Percentiles rank a stretch among this genome's conserved stretches.
Evolutionary conservation across 2,329 filamentous ascomycete species (phyloP).

Genomic region (Trichoderma breve): DNA sequence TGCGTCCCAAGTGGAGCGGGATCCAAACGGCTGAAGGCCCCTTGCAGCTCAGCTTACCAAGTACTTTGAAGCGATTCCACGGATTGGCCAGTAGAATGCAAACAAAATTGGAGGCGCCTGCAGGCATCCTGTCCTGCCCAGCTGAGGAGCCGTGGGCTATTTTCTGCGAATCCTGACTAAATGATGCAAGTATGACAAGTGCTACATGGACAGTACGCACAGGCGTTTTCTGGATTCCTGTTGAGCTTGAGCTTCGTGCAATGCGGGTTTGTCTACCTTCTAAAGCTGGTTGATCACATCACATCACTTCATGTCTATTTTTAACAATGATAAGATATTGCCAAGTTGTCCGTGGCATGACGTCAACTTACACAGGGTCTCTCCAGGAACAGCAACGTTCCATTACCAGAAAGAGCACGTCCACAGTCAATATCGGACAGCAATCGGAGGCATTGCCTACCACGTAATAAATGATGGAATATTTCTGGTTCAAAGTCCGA

Average conservation of each 20-base stretch:
- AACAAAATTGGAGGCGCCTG: not conserved
- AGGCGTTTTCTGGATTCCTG: not conserved
- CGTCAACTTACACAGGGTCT: not conserved
- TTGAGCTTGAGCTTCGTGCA: not conserved
- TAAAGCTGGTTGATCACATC: not conserved
- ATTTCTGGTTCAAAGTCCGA: not conserved
- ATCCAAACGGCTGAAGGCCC: not conserved
- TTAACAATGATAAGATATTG: not conserved
- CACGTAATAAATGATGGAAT: not conserved
- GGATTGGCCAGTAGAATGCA: not conserved
- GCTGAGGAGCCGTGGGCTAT: not conserved
- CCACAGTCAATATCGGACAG: not conserved
- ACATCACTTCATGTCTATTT: not conserved
- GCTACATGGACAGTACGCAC: not conserved
- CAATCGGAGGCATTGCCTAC: not conserved
- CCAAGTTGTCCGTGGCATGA: not conserved
- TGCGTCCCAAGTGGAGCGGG: conserved; percentile 15
- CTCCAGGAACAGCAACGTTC: not conserved
- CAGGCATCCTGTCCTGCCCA: not conserved
- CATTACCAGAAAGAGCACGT: not conserved
- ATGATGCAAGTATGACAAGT: not conserved
- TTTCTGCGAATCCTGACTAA: not conserved
- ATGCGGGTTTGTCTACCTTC: not conserved
- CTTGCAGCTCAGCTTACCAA: conserved; percentile 17
- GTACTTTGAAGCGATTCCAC: not conserved